A percentile compares a stretch with the other conserved stretches of the same genome.
Conservation (phyloP, 202 grass and related monocot species). For the Setaria viridis region DNA sequence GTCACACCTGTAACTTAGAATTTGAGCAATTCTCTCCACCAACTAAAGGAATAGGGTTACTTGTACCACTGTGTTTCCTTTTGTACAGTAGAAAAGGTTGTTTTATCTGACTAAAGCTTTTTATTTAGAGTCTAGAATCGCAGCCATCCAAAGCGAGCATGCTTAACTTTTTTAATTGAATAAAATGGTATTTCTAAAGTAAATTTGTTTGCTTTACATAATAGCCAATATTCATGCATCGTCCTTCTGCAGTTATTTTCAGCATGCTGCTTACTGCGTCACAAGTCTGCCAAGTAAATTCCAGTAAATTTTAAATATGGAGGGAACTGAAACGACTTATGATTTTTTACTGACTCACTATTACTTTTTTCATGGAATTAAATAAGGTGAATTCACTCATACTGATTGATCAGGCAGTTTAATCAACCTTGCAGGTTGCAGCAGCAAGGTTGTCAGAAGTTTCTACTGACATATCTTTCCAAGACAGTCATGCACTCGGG, state of each 20-base stretch:
- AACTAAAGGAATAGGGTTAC: constrained; percentile 29
- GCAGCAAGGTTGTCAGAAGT: background rate
- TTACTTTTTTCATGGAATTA: background rate
- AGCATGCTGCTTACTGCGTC: background rate
- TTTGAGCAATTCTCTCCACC: constrained; percentile 49
- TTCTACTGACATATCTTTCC: background rate
- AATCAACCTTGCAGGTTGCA: background rate
- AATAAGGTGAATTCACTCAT: background rate
- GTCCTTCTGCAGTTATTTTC: constrained; percentile 14
- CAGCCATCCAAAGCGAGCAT: background rate
- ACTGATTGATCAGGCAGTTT: background rate
- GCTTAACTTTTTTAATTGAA: background rate
- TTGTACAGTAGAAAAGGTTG: constrained; percentile 35
- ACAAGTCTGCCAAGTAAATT: background rate
- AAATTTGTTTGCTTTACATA: background rate
- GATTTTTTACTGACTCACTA: background rate
- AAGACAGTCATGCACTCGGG: background rate
- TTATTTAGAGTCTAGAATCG: background rate
- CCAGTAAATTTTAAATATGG: background rate
- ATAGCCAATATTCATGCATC: background rate
- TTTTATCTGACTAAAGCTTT: constrained; percentile 24
- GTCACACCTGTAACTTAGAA: constrained; percentile 58
- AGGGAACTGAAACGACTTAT: background rate
- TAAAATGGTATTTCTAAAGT: constrained; percentile 27
- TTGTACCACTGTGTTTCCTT: background rate